Evolutionary conservation across 768 basidiomycete genomes (phyloP).

Genomic region (Imleria badia): DNA sequence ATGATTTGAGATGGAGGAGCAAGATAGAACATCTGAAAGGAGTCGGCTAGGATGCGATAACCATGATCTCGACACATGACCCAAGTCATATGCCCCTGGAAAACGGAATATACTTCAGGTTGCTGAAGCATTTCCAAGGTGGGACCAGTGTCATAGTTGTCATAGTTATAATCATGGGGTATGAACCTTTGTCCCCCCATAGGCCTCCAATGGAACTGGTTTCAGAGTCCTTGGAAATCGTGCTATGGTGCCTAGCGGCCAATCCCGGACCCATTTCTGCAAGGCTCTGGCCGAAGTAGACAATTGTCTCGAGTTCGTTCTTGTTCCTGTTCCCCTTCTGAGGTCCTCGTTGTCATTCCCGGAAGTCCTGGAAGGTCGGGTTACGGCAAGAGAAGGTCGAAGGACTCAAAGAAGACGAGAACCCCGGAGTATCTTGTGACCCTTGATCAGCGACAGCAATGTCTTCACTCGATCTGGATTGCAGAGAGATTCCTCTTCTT

Average conservation of each 20-base stretch:
- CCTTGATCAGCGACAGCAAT: too few species aligned
- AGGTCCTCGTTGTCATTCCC: too few species aligned
- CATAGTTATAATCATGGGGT: not conserved
- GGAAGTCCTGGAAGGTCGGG: too few species aligned
- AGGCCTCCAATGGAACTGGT: not conserved
- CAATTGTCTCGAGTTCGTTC: too few species aligned
- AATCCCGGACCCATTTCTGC: not conserved
- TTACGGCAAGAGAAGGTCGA: too few species aligned
- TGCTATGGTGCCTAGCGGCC: not conserved
- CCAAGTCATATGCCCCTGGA: not conserved
- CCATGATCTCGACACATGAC: conserved; percentile 12
- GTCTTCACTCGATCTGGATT: too few species aligned
- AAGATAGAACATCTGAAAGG: conserved; percentile 10
- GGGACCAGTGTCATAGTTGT: conserved; percentile 7
- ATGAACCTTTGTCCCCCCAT: not conserved
- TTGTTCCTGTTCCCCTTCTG: too few species aligned
- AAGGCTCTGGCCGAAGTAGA: not conserved
- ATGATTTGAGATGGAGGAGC: not conserved
- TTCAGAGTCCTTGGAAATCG: not conserved
- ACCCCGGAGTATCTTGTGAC: not conserved
- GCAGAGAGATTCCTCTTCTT: too few species aligned
- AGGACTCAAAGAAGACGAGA: too few species aligned
- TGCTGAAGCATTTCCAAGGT: conserved; percentile 9
- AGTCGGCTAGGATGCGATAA: not conserved
- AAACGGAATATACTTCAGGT: not conserved